These are phyloP conservation scores for Celoporthe dispersa DNA, from an alignment of 2,329 filamentous ascomycete genomes.

Conservation along the genomic window DNA sequence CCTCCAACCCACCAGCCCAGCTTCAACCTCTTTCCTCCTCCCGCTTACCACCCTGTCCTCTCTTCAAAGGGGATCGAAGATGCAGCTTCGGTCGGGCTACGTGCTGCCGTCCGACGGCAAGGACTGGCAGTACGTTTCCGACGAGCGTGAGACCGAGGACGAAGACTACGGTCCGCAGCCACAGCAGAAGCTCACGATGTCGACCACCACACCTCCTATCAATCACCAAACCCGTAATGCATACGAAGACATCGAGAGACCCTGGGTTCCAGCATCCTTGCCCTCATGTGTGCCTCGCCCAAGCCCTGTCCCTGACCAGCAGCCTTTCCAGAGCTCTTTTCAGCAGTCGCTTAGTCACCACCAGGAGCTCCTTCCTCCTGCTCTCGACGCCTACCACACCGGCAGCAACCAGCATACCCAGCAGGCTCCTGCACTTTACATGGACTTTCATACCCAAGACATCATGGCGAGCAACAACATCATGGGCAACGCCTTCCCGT, in stretches of 20 bases:
- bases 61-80: neutral
- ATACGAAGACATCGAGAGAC: neutral
- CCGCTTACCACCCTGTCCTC: neutral
- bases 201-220: too few relatives aligned
- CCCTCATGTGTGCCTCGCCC: conserved; percentile 8
- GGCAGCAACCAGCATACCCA: neutral
- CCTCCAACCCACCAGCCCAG: neutral
- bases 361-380: conserved; percentile 7
- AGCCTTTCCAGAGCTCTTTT: neutral
- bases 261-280: neutral
- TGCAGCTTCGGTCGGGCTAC: neutral
- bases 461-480: neutral
- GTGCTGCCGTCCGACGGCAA: neutral
- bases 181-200: neutral
- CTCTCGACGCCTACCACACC: neutral
- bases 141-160: neutral
- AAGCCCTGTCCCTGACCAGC: neutral
- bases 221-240: neutral
- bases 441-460: neutral
- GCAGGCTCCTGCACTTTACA: neutral
- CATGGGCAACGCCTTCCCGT: neutral
- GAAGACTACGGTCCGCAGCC: too few relatives aligned
- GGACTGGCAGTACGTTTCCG: neutral
- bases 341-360: neutral
- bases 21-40: neutral